These are phyloP conservation scores for Millerozyma miso DNA, from an alignment of 805 yeast species.

Conservation along the genomic window DNA sequence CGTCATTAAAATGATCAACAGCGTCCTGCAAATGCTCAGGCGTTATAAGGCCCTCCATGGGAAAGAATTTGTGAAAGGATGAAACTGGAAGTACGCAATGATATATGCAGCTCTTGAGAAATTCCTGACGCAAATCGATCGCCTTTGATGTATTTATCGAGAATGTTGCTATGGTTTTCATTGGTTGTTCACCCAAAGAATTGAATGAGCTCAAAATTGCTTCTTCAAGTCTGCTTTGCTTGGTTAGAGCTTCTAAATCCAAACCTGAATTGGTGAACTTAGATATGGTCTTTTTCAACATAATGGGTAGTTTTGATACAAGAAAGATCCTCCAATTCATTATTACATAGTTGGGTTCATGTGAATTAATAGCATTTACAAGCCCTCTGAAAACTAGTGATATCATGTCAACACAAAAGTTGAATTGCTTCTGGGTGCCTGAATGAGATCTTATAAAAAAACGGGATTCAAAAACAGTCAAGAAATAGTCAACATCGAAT, in stretches of 20 bases:
- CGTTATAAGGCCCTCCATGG: slow-evolving; percentile 21
- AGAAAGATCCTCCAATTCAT: slow-evolving; percentile 36
- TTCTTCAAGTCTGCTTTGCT: slow-evolving; percentile 13
- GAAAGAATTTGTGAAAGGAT: slow-evolving; percentile 22
- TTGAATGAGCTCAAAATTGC: slow-evolving; percentile 14
- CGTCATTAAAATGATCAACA: slow-evolving; percentile 18
- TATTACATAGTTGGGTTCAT: slow-evolving; percentile 20
- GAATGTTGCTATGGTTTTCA: slow-evolving; percentile 8
- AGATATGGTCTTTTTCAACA: slow-evolving; percentile 17
- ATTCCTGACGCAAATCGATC: slow-evolving; percentile 22
- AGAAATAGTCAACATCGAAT: slow-evolving; percentile 12
- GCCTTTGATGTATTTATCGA: slow-evolving; percentile 4
- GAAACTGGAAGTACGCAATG: slow-evolving; percentile 22
- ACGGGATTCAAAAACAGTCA: slow-evolving; percentile 9
- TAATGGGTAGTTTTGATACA: slow-evolving; percentile 23
- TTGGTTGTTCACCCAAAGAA: slow-evolving; percentile 10
- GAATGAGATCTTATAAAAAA: slow-evolving; percentile 4
- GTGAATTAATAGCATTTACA: slow-evolving; percentile 13
- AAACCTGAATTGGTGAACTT: not conserved
- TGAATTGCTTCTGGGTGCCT: slow-evolving; percentile 9
- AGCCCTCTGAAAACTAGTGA: slow-evolving; percentile 18
- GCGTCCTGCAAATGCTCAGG: slow-evolving; percentile 25
- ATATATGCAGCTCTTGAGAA: slow-evolving; percentile 28
- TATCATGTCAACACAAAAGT: slow-evolving; percentile 16
- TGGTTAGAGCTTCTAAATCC: slow-evolving; percentile 1